These are phyloP conservation scores for Suillus discolor DNA, from an alignment of 768 basidiomycete genomes.

Conservation along the genomic window DNA sequence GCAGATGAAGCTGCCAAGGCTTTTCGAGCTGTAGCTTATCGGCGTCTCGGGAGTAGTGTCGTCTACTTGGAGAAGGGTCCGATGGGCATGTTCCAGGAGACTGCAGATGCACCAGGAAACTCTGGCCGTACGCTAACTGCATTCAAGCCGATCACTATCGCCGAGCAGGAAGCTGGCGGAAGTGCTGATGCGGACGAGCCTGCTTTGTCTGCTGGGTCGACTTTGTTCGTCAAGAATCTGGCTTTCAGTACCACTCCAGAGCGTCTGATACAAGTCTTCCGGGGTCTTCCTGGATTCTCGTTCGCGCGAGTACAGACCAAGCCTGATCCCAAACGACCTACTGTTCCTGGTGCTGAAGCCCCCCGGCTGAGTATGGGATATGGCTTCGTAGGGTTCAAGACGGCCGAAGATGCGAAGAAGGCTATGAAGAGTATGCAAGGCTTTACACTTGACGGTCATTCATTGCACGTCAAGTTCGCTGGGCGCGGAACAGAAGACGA, in stretches of 20 bases:
- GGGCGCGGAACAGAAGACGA: slow-evolving; percentile 70
- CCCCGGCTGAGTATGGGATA: slow-evolving; percentile 90
- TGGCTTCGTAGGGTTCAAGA: slow-evolving; percentile 92
- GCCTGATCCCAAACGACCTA: slow-evolving; percentile 75
- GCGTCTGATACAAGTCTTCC: slow-evolving; percentile 68
- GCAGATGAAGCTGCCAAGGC: slow-evolving; percentile 71
- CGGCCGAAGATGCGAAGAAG: slow-evolving; percentile 67
- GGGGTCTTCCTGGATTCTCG: slow-evolving; percentile 73
- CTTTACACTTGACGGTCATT: slow-evolving; percentile 85
- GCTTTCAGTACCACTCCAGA: slow-evolving; percentile 89
- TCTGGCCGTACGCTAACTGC: slow-evolving; percentile 19
- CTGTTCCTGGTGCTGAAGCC: slow-evolving; percentile 30
- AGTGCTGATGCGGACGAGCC: slow-evolving; percentile 43
- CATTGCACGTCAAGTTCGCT: slow-evolving; percentile 82
- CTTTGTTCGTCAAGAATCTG: slow-evolving; percentile 93
- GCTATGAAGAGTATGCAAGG: slow-evolving; percentile 80
- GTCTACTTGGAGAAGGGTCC: slow-evolving; percentile 95
- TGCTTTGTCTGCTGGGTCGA: slow-evolving; percentile 66
- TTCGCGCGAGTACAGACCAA: slow-evolving; percentile 94
- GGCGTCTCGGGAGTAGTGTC: slow-evolving; percentile 85
- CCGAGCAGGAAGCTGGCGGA: slow-evolving; percentile 41
- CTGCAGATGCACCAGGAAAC: slow-evolving; percentile 24
- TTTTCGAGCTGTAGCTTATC: slow-evolving; percentile 83
- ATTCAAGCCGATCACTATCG: slow-evolving; percentile 42
- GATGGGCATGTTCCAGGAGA: slow-evolving; percentile 72